Percentiles rank a stretch among this genome's conserved stretches.
Evolutionary conservation across 2,329 filamentous ascomycete species (phyloP).

Genomic region (Zymoseptoria ardabiliae): DNA sequence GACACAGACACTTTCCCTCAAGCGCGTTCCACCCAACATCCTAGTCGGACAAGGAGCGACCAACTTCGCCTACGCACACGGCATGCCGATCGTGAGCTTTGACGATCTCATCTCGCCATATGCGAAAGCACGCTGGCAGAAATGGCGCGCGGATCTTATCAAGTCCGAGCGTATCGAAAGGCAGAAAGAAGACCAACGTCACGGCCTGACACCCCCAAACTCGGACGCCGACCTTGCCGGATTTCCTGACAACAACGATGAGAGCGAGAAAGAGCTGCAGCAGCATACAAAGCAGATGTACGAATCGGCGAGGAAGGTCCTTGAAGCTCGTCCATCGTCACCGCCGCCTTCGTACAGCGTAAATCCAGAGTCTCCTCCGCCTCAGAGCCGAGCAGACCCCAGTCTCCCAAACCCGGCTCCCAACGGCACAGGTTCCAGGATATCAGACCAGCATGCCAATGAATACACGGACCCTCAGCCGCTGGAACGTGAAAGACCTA

Average conservation of each 20-base stretch:
- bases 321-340: slow-evolving; percentile 30
- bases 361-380: slow-evolving; percentile 8
- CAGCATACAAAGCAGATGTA: not conserved
- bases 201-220: slow-evolving; percentile 13
- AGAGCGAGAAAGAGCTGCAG: slow-evolving; percentile 2
- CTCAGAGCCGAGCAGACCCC: slow-evolving; percentile 14
- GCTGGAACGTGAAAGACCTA: not conserved
- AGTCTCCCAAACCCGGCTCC: not conserved
- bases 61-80: slow-evolving; percentile 75
- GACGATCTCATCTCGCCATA: slow-evolving; percentile 73
- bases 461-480: slow-evolving; percentile 21
- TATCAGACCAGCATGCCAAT: slow-evolving; percentile 12
- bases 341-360: slow-evolving; percentile 25
- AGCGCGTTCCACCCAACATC: slow-evolving; percentile 86
- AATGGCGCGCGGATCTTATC: slow-evolving; percentile 67
- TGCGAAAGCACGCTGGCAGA: slow-evolving; percentile 68
- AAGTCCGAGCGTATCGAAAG: slow-evolving; percentile 48
- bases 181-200: slow-evolving; percentile 21
- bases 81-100: slow-evolving; percentile 65
- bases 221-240: slow-evolving; percentile 17
- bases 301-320: slow-evolving; percentile 14
- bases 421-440: slow-evolving; percentile 8
- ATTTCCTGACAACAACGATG: slow-evolving; percentile 3
- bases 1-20: slow-evolving; percentile 68
- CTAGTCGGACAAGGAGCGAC: slow-evolving; percentile 79